A percentile compares a stretch with the other conserved stretches of the same genome.
Evolutionary conservation across 495 filamentous ascomycete genomes (phyloP).

Genomic region (Pseudevernia furfuracea): DNA sequence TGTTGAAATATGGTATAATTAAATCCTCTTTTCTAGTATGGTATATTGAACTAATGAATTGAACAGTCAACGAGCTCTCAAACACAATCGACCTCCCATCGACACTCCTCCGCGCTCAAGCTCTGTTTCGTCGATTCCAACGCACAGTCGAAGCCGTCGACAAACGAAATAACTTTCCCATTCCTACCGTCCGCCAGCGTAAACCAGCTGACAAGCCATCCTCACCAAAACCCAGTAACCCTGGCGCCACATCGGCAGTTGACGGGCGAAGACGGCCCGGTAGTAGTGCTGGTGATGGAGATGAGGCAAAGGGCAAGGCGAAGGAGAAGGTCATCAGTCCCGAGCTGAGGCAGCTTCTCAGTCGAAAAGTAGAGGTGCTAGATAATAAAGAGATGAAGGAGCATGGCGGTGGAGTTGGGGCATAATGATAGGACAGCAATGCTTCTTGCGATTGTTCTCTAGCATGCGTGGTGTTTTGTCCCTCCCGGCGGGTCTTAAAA

Average conservation of each 20-base stretch:
- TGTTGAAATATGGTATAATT: slow-evolving; percentile 82
- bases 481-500: not conserved
- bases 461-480: slow-evolving; percentile 1
- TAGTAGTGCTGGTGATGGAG: slow-evolving; percentile 8
- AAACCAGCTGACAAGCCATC: slow-evolving; percentile 28
- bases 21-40: not conserved
- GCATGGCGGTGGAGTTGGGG: slow-evolving; percentile 33
- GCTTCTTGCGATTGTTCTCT: not conserved
- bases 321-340: slow-evolving; percentile 67
- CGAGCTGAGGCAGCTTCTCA: slow-evolving; percentile 69
- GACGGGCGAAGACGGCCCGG: slow-evolving; percentile 7
- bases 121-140: slow-evolving; percentile 80
- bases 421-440: not conserved
- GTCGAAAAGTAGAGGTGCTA: slow-evolving; percentile 59
- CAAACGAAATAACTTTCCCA: slow-evolving; percentile 74
- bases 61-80: slow-evolving; percentile 82
- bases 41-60: not conserved
- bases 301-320: slow-evolving; percentile 15
- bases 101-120: slow-evolving; percentile 79
- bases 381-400: slow-evolving; percentile 46
- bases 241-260: slow-evolving; percentile 14
- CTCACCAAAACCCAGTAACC: slow-evolving; percentile 28
- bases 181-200: slow-evolving; percentile 49
- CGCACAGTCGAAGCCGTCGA: slow-evolving; percentile 82
- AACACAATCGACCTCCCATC: slow-evolving; percentile 83